Base-by-base conservation (phyloP, 1,284 basidiomycete species). In the Melanopsichium pennsylvanicum region DNA sequence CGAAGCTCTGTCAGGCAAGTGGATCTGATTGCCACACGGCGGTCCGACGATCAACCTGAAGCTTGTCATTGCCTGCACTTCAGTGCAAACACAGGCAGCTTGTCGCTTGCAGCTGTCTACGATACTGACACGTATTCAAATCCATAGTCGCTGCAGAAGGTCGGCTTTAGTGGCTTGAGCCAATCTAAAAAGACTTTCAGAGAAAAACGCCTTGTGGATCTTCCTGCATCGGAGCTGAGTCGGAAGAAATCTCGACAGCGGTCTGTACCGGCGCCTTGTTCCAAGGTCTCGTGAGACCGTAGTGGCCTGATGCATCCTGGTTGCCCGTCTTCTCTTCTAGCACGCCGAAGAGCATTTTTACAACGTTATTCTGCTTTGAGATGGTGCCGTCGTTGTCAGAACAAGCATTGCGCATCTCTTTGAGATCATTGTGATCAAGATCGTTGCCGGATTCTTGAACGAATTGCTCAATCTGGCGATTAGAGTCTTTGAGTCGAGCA, bases 1-100 rank as follows among this genome's bases (percentile, higher is more conserved):
- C 25, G 42, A 67, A 34, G 62, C 72, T 1, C 34, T 74, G 19
- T 55, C 62, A 11, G 72, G 72, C 21, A 57, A 68, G 5, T 74
- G 72, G 72, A 70, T 74, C 31, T 74, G 33, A 57, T 5, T 1
- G 26, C n/a, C 25, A n/a, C n/a, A n/a, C n/a, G n/a, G n/a, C n/a
- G n/a, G n/a, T n/a, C n/a, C n/a, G n/a, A n/a, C n/a, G n/a, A n/a
- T n/a, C n/a, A n/a, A n/a, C n/a, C n/a, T n/a, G n/a, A n/a, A n/a
- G n/a, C n/a, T n/a, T n/a, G n/a, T n/a, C n/a, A n/a, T n/a, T n/a
- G n/a, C n/a, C n/a, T n/a, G n/a, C n/a, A n/a, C n/a, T n/a, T n/a
- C n/a, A n/a, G n/a, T n/a, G n/a, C n/a, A n/a, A n/a, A n/a, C n/a
- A n/a, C n/a, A n/a, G n/a, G n/a, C n/a, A n/a, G n/a, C n/a, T n/a